A percentile compares a stretch with the other conserved stretches of the same genome.
Evolutionary conservation across 2,329 filamentous ascomycete genomes (phyloP).

Genomic region (Colletotrichum cereale): DNA sequence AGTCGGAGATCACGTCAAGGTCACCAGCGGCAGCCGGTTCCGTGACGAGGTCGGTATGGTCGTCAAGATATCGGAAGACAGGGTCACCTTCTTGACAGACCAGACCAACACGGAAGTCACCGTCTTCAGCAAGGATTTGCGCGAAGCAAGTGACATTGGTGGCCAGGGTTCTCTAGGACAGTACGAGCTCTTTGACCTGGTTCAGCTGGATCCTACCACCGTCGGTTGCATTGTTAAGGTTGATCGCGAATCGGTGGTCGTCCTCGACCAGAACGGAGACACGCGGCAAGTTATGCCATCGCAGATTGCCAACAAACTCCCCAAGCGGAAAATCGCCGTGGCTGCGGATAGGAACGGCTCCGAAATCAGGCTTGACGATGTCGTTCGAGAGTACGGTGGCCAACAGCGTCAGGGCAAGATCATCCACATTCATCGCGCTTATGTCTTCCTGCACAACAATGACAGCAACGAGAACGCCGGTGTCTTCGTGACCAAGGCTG

Average conservation of each 20-base stretch:
- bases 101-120: constrained; percentile 94
- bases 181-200: constrained; percentile 92
- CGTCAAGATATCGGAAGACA: constrained; percentile 91
- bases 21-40: constrained; percentile 95
- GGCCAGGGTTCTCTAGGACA: constrained; percentile 87
- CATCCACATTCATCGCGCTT: constrained; percentile 93
- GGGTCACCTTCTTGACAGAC: constrained; percentile 92
- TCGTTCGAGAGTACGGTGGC: constrained; percentile 89
- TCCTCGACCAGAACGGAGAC: constrained; percentile 91
- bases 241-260: constrained; percentile 89
- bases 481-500: constrained; percentile 88
- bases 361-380: constrained; percentile 92
- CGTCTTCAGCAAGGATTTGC: constrained; percentile 96
- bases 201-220: constrained; percentile 92
- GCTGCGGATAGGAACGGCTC: constrained; percentile 94
- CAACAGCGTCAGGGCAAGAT: constrained; percentile 90
- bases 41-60: constrained; percentile 97
- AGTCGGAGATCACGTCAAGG: constrained; percentile 97
- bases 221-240: constrained; percentile 96
- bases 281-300: constrained; percentile 87
- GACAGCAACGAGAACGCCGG: constrained; percentile 87
- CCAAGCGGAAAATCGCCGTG: constrained; percentile 84
- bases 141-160: constrained; percentile 92
- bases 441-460: constrained; percentile 89
- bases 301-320: constrained; percentile 90